phyloP scores from a whole-genome alignment of 495 filamentous ascomycete genomes.

The Xylaria venustula region DNA sequence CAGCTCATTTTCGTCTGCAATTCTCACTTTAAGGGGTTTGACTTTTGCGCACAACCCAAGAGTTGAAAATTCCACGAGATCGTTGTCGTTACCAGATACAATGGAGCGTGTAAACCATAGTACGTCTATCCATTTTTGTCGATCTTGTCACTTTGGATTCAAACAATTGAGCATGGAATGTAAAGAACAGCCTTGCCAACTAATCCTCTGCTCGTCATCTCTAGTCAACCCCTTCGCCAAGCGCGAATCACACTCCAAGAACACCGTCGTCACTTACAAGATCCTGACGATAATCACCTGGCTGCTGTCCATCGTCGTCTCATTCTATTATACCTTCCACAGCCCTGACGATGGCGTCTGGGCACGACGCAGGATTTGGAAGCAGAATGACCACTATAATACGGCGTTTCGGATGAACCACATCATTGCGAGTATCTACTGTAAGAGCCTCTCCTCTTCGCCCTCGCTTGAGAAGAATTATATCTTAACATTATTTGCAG shows the following conservation, averaged over 20 bases:
- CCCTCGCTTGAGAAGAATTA: background rate
- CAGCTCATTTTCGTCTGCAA: background rate
- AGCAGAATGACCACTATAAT: slow-evolving; percentile 59
- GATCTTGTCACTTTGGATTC: background rate
- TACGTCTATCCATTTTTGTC: slow-evolving; percentile 23
- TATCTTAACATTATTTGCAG: slow-evolving; percentile 26
- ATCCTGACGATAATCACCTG: slow-evolving; percentile 69
- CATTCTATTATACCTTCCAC: slow-evolving; percentile 67
- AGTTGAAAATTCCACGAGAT: background rate
- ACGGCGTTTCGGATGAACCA: slow-evolving; percentile 77
- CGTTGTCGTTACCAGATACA: slow-evolving; percentile 5
- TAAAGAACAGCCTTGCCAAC: slow-evolving; percentile 8
- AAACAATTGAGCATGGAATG: background rate
- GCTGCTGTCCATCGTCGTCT: slow-evolving; percentile 64
- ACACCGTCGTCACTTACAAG: slow-evolving; percentile 57
- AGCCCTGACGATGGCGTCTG: slow-evolving; percentile 59
- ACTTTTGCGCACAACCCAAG: background rate
- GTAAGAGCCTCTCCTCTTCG: slow-evolving; percentile 38
- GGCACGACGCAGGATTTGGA: slow-evolving; percentile 60
- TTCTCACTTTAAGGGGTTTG: background rate
- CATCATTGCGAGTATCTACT: slow-evolving; percentile 72
- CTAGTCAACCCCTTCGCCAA: slow-evolving; percentile 66
- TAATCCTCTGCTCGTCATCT: background rate
- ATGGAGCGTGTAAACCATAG: slow-evolving; percentile 45
- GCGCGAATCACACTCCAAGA: slow-evolving; percentile 56